Conservation (phyloP, 1,139 yeast species). For the Saccharomyces hybrid region DNA sequence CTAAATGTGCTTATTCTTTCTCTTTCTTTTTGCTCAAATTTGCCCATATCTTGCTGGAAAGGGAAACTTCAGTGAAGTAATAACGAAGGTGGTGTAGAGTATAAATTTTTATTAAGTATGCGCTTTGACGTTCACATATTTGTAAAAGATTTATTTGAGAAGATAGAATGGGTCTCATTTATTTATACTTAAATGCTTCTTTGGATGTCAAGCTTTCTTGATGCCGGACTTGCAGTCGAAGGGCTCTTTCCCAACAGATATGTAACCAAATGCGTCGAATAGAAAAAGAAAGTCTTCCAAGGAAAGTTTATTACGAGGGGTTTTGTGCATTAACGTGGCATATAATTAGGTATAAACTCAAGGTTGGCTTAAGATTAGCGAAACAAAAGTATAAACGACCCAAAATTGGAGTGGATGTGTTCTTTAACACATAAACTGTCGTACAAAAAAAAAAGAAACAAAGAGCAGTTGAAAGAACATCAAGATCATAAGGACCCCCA, state of each 20-base stretch:
- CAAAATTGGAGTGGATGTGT: not conserved
- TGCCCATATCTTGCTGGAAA: not conserved
- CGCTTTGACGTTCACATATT: not conserved
- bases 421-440: not conserved
- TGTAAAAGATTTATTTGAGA: not conserved
- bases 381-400: not conserved
- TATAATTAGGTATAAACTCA: not conserved
- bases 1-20: conserved; percentile 7
- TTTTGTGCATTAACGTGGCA: not conserved
- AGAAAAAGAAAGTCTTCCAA: not conserved
- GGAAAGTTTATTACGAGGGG: not conserved
- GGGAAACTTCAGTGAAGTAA: not conserved
- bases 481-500: not conserved
- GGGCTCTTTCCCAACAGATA: not conserved
- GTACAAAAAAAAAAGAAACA: not conserved
- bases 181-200: not conserved
- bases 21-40: conserved; percentile 3
- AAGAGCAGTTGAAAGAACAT: not conserved
- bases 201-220: not conserved
- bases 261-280: not conserved
- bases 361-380: not conserved
- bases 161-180: not conserved
- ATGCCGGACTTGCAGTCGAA: not conserved
- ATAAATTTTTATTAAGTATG: too few relatives aligned
- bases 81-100: not conserved